phyloP scores from a whole-genome alignment of 2,329 filamentous ascomycete species.

The Chrysoporthe puriensis region DNA sequence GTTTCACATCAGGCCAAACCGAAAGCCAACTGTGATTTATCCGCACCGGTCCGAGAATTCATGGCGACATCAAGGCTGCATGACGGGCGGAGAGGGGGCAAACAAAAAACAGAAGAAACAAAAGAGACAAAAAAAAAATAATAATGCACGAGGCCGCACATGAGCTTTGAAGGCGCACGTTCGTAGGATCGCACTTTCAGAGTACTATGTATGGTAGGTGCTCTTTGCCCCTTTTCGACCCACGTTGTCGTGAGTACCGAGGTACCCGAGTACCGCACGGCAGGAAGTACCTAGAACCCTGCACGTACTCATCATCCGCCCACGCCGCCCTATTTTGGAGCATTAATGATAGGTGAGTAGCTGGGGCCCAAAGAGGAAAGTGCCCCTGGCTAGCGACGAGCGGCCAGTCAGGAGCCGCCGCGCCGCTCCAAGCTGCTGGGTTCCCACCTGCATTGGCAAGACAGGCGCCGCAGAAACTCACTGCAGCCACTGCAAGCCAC shows the following conservation, averaged over 20 bases:
- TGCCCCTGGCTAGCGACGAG: constrained; percentile 1
- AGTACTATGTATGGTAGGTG: too few relatives aligned
- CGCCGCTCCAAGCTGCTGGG: background rate
- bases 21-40: background rate
- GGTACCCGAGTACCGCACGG: too few relatives aligned
- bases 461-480: background rate
- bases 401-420: background rate
- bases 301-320: background rate
- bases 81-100: background rate
- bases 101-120: background rate
- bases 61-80: background rate
- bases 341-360: background rate
- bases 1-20: background rate
- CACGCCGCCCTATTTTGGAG: background rate
- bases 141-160: too few relatives aligned
- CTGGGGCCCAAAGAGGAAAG: background rate
- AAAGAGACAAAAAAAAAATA: background rate
- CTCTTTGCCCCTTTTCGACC: too few relatives aligned
- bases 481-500: background rate
- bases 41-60: too few relatives aligned
- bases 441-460: background rate
- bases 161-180: too few relatives aligned
- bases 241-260: too few relatives aligned
- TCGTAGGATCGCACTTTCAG: too few relatives aligned
- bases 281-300: background rate